phyloP scores from a whole-genome alignment of 1,284 basidiomycete genomes.

The Apiotrichum akiyoshidainum region DNA sequence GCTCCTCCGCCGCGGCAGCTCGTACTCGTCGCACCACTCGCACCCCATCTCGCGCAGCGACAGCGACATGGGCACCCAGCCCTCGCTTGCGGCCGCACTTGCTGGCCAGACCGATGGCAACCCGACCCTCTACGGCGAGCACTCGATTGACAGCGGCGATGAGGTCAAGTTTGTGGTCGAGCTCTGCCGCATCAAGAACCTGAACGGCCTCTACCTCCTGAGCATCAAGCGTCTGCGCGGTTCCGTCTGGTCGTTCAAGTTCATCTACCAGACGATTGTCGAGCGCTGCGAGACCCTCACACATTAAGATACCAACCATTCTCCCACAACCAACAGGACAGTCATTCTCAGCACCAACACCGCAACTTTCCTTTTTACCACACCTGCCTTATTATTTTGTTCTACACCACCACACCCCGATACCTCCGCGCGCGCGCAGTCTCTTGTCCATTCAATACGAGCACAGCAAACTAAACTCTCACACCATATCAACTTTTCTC shows the following conservation, averaged over 20 bases:
- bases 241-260: slow-evolving; percentile 89
- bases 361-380: background rate
- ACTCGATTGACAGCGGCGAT: slow-evolving; percentile 73
- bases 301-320: slow-evolving; percentile 19
- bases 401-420: background rate
- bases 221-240: slow-evolving; percentile 88
- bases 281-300: slow-evolving; percentile 55
- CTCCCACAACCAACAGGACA: too few species aligned
- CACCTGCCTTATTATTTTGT: background rate
- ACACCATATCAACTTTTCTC: background rate
- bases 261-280: slow-evolving; percentile 82
- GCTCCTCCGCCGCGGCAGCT: slow-evolving; percentile 80
- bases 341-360: too few species aligned
- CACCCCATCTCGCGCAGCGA: slow-evolving; percentile 33
- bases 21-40: slow-evolving; percentile 61
- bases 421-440: background rate
- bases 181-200: slow-evolving; percentile 77
- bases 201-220: slow-evolving; percentile 80
- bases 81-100: slow-evolving; percentile 22
- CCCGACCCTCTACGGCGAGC: slow-evolving; percentile 73
- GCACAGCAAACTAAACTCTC: background rate
- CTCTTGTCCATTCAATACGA: slow-evolving; percentile 2
- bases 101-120: slow-evolving; percentile 12
- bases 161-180: slow-evolving; percentile 92
- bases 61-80: slow-evolving; percentile 44